Evolutionary conservation across 352 stramenopile genomes (phyloP).

Genomic region (Globisporangium megalacanthum): DNA sequence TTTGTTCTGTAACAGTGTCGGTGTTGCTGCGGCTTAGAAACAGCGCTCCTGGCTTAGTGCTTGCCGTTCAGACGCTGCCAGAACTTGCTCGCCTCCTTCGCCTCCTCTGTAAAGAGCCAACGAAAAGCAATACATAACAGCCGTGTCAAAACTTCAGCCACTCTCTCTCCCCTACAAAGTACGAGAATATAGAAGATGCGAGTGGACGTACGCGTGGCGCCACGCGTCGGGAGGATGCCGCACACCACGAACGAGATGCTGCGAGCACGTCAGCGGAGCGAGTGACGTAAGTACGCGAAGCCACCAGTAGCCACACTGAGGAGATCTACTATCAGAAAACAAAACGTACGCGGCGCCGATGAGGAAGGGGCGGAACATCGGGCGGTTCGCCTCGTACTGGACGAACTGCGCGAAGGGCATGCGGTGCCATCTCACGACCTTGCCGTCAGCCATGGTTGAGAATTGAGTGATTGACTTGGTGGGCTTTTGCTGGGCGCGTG

Average conservation of each 20-base stretch:
- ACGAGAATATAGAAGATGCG: neutral
- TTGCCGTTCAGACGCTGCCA: slow-evolving; percentile 84
- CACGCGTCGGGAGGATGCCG: slow-evolving; percentile 72
- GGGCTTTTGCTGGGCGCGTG: slow-evolving; percentile 1
- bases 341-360: slow-evolving; percentile 58
- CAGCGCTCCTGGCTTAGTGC: slow-evolving; percentile 46
- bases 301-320: neutral
- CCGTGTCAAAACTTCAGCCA: neutral
- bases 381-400: slow-evolving; percentile 65
- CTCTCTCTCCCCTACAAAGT: neutral
- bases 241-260: slow-evolving; percentile 78
- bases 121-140: neutral
- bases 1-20: neutral
- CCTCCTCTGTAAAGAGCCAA: slow-evolving; percentile 43
- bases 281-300: neutral
- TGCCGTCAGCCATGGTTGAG: slow-evolving; percentile 47
- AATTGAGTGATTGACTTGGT: neutral
- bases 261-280: neutral
- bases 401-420: slow-evolving; percentile 75
- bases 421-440: slow-evolving; percentile 82
- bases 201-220: slow-evolving; percentile 45
- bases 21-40: neutral
- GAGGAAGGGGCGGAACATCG: slow-evolving; percentile 84
- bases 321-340: neutral
- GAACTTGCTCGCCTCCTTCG: slow-evolving; percentile 83